Evolutionary conservation across 495 filamentous ascomycete genomes (phyloP), one percentile per base, ranked within the genome.

Genomic region (Aspergillus carlsbadensis): DNA sequence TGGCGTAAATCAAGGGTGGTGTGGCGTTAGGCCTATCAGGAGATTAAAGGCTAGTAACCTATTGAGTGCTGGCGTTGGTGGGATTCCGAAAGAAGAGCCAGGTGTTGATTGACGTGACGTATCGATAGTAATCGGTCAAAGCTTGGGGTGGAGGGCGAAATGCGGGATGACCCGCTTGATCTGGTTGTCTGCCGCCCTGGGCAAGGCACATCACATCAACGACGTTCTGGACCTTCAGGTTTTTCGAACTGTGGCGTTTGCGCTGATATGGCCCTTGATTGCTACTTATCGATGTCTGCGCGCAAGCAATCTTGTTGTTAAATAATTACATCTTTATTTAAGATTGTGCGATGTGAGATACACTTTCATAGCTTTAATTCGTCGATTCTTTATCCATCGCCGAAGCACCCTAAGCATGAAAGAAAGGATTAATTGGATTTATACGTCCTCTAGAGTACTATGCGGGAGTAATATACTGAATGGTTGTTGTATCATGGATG

Each of bases 111-210:
- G 24, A 26, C 40, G 52, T 54, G 52, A 54, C 52, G 52, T 54
- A 54, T 45, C n/a, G n/a, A n/a, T n/a, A n/a, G n/a, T n/a, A n/a
- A n/a, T n/a, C 33, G 39, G 37, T 31, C 29, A 21, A 2, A 29
- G 20, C 36, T 39, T 14, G 5, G 11, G 17, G 31, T 20, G 35
- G 22, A 41, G 36, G n/a, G 13, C 35, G 8, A 37, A 33, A 15
- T 54, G 41, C 52, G 52, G 52, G 52, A 54, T 44, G 52, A 20
- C 40, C 52, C 52, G 40, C 52, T 54, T 6, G 21, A 36, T n/a
- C n/a, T n/a, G n/a, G n/a, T n/a, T n/a, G n/a, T n/a, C n/a, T n/a
- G n/a, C n/a, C n/a, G n/a, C n/a, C n/a, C 22, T 48, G 3, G 13
- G 17, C 22, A 48, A 15, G 22, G 31, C 11, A 14, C 11, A 5